These are phyloP conservation scores for Cadophora gregata DNA, from an alignment of 2,329 filamentous ascomycete genomes.

Conservation along the genomic window DNA sequence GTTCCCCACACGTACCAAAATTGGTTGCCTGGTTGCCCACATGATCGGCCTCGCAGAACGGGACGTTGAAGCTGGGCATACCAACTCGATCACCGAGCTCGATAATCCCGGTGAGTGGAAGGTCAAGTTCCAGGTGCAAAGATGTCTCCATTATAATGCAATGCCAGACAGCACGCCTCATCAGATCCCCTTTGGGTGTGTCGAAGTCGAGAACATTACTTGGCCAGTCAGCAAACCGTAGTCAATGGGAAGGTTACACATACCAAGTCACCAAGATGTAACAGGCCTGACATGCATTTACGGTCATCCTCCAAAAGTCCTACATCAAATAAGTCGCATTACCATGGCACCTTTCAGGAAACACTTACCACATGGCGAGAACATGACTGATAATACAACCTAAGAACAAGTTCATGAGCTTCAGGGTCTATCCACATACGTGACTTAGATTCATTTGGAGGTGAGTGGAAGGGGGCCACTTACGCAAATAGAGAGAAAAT, in stretches of 20 bases:
- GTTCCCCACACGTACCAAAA: slow-evolving; percentile 43
- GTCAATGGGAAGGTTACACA: slow-evolving; percentile 11
- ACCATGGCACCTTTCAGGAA: not conserved
- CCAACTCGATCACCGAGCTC: slow-evolving; percentile 59
- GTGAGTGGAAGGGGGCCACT: slow-evolving; percentile 33
- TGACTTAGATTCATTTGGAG: not conserved
- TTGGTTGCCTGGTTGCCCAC: slow-evolving; percentile 56
- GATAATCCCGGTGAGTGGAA: slow-evolving; percentile 61
- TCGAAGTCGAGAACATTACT: slow-evolving; percentile 53
- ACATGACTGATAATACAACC: slow-evolving; percentile 60
- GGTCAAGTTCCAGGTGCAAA: slow-evolving; percentile 62
- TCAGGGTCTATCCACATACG: not conserved
- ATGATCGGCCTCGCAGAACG: slow-evolving; percentile 55
- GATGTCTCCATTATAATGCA: slow-evolving; percentile 61
- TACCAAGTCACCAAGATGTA: slow-evolving; percentile 62
- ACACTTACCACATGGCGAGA: slow-evolving; percentile 55
- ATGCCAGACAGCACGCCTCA: slow-evolving; percentile 62
- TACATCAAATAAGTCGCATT: slow-evolving; percentile 41
- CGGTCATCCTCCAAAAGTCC: slow-evolving; percentile 66
- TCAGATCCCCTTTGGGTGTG: slow-evolving; percentile 55
- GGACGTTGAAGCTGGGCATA: slow-evolving; percentile 58
- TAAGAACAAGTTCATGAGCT: slow-evolving; percentile 36
- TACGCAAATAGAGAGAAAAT: slow-evolving; percentile 62
- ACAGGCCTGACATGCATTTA: slow-evolving; percentile 61
- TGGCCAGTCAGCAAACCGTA: slow-evolving; percentile 23